A percentile compares a stretch with the other conserved stretches of the same genome.
Evolutionary conservation across 2,329 filamentous ascomycete genomes (phyloP).

Genomic region (Falciphora oryzae): DNA sequence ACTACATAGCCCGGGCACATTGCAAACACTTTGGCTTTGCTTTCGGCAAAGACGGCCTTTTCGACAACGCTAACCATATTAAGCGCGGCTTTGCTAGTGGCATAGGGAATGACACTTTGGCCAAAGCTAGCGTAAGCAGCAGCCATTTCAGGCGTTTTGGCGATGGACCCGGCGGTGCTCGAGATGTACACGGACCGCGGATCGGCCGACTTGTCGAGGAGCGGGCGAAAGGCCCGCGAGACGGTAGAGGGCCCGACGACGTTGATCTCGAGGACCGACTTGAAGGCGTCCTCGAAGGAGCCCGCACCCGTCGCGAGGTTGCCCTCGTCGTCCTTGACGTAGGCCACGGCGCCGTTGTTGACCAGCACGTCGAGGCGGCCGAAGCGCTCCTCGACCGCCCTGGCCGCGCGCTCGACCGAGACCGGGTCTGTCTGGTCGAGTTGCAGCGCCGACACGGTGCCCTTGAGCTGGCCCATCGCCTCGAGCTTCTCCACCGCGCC

Average conservation of each 20-base stretch:
- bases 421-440: constrained; percentile 37
- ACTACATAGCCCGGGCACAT: constrained; percentile 3
- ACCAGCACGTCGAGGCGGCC: constrained; percentile 28
- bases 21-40: constrained; percentile 1
- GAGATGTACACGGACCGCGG: constrained; percentile 21
- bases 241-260: constrained; percentile 23
- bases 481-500: constrained; percentile 27
- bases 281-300: too few species aligned
- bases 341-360: constrained; percentile 25
- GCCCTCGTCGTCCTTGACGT: background rate
- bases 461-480: constrained; percentile 14
- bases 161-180: background rate
- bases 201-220: constrained; percentile 24
- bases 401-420: constrained; percentile 31
- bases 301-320: constrained; percentile 20
- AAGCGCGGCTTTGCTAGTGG: constrained; percentile 22
- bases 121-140: too few species aligned
- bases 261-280: constrained; percentile 15
- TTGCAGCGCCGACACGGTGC: constrained; percentile 27
- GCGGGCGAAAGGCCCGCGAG: constrained; percentile 26
- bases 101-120: constrained; percentile 13
- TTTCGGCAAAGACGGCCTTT: constrained; percentile 31
- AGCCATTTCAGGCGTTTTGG: too few species aligned
- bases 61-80: constrained; percentile 19
- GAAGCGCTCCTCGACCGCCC: constrained; percentile 21